phyloP scores from a whole-genome alignment of 2,329 filamentous ascomycete genomes.

The Ilyonectria robusta region DNA sequence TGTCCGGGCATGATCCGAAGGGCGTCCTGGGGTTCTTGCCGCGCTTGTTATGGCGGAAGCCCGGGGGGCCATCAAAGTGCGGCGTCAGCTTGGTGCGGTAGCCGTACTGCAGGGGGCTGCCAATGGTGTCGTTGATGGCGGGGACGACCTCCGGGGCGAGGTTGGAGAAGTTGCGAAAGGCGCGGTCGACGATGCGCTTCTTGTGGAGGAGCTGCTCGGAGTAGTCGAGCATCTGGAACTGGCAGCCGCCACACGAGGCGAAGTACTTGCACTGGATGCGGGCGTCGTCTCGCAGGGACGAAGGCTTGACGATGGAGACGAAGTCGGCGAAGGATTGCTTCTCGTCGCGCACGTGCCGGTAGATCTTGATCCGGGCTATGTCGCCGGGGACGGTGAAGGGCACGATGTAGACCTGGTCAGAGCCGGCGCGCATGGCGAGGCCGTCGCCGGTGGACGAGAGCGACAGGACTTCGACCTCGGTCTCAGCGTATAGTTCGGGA shows the following conservation, averaged over 20 bases:
- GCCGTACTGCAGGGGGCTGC: conserved; percentile 89
- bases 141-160: conserved; percentile 83
- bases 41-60: conserved; percentile 63
- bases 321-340: conserved; percentile 87
- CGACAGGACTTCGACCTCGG: conserved; percentile 84
- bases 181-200: conserved; percentile 88
- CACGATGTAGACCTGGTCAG: conserved; percentile 81
- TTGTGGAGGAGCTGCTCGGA: conserved; percentile 88
- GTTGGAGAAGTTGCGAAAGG: conserved; percentile 91
- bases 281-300: conserved; percentile 81
- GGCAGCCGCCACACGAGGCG: conserved; percentile 87
- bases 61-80: conserved; percentile 88
- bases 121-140: conserved; percentile 84
- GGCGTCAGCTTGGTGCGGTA: conserved; percentile 98
- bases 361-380: conserved; percentile 81
- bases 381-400: conserved; percentile 93
- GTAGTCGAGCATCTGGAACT: conserved; percentile 98
- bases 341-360: conserved; percentile 76
- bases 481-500: conserved; percentile 79
- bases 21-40: conserved; percentile 61
- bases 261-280: conserved; percentile 91
- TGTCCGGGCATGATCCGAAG: conserved; percentile 78
- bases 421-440: conserved; percentile 79
- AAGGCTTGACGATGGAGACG: conserved; percentile 80
- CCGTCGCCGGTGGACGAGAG: conserved; percentile 95